Evolutionary conservation across 208 protist species (phyloP), one percentile per base, ranked within the genome.

Genomic region (Leishmania braziliensis): DNA sequence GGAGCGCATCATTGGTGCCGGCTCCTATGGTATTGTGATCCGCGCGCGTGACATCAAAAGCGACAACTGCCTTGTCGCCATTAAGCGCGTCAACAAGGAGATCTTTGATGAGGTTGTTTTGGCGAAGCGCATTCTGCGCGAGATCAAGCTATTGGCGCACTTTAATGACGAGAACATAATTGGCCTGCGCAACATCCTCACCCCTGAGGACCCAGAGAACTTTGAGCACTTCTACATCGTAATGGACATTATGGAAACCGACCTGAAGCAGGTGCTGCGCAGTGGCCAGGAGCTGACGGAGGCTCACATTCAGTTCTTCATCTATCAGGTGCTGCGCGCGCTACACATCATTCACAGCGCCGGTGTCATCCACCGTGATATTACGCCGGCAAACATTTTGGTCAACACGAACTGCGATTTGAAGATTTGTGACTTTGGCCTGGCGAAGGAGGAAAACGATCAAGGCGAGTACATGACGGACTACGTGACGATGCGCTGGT

Each of bases 331-430:
- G 1, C 88, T 99, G 14, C 92, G 97, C 51, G 98, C 96, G 2
- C 90, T 99, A 14, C 91, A 97, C 65, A 95, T 98, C 36, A 98
- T 99, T 76, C 98, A 99, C 88, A 91, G 90, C 69, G 97, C 98
- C 26, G 92, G 94, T 14, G 95, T 99, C 53, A 93, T 99, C n/a
- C 98, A 99, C 81, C 94, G 98, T n/a, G 98, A 99, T 82, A 95
- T 99, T 71, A 99, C 97, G 10, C 98, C 98, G 5, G 94, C 94
- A 50, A 99, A 99, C 90, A 97, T 99, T 70, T 88, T 99, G 54
- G 91, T 99, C 29, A 99, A 99, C 91, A 97, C 91, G 48, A 99
- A 99, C 87, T 99, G 98, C 87, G 98, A 99, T 77, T 82, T 99
- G 23, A 99, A 99, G 90, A 98, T 99, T 72, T 98, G 95, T 78